phyloP scores from a whole-genome alignment of 2,329 filamentous ascomycete genomes.

The Septoria linicola region DNA sequence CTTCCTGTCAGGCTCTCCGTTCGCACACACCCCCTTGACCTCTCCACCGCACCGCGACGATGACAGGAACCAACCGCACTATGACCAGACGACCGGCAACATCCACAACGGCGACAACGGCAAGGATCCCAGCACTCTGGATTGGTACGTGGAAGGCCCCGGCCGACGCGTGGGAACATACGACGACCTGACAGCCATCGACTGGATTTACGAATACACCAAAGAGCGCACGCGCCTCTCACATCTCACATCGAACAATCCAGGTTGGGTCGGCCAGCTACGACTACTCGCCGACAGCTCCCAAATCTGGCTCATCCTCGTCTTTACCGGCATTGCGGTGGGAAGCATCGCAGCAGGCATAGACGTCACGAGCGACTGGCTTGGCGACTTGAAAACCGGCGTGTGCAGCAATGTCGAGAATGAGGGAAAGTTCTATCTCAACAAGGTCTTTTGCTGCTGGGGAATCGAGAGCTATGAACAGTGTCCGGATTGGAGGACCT shows the following conservation, averaged over 20 bases:
- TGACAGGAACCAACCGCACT: slow-evolving; percentile 42
- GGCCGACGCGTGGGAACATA: slow-evolving; percentile 82
- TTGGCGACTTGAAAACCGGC: slow-evolving; percentile 87
- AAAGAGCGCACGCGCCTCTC: slow-evolving; percentile 88
- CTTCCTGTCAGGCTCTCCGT: slow-evolving; percentile 45
- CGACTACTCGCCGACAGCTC: slow-evolving; percentile 76
- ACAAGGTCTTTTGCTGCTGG: slow-evolving; percentile 88
- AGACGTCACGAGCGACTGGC: slow-evolving; percentile 87
- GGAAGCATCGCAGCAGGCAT: slow-evolving; percentile 84
- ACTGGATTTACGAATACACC: slow-evolving; percentile 99
- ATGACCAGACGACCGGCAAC: slow-evolving; percentile 41
- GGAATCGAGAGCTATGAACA: slow-evolving; percentile 78
- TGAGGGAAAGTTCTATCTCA: slow-evolving; percentile 83
- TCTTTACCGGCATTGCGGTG: slow-evolving; percentile 79
- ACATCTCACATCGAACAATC: slow-evolving; percentile 67
- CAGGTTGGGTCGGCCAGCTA: slow-evolving; percentile 70
- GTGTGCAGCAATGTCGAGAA: slow-evolving; percentile 76
- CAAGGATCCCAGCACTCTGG: slow-evolving; percentile 51
- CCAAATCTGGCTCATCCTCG: slow-evolving; percentile 87
- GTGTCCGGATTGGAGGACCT: slow-evolving; percentile 83
- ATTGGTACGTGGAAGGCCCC: slow-evolving; percentile 90
- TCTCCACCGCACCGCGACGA: slow-evolving; percentile 31
- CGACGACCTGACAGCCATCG: slow-evolving; percentile 93
- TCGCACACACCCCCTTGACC: slow-evolving; percentile 35
- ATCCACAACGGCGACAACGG: slow-evolving; percentile 40